Conservation (phyloP, 768 basidiomycete species). For the Leccinum aurantiacum region DNA sequence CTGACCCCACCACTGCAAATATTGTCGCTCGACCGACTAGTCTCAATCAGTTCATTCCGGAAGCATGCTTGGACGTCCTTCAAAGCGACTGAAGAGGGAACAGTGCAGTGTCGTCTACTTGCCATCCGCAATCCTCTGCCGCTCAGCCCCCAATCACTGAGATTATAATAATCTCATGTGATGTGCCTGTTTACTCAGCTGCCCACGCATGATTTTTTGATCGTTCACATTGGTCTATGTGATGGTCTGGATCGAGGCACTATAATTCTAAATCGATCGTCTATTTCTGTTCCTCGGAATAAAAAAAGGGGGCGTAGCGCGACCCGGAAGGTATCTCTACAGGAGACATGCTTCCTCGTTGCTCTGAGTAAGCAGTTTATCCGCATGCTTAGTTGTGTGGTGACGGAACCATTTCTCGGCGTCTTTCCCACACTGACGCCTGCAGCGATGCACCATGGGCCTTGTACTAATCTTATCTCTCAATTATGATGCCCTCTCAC, state of each 20-base stretch:
- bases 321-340: too few species aligned
- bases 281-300: not conserved
- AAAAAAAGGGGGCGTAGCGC: too few species aligned
- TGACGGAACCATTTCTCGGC: not conserved
- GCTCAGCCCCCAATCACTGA: too few species aligned
- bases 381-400: not conserved
- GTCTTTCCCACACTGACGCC: not conserved
- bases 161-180: not conserved
- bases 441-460: not conserved
- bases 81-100: not conserved
- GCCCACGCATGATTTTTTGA: not conserved
- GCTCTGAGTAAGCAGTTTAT: not conserved
- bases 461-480: not conserved
- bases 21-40: not conserved
- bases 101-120: not conserved
- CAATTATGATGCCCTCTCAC: not conserved
- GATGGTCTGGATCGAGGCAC: not conserved
- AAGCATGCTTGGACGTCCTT: not conserved
- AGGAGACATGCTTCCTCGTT: not conserved
- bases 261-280: not conserved
- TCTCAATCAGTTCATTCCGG: not conserved
- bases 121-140: not conserved
- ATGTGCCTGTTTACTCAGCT: not conserved
- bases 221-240: not conserved
- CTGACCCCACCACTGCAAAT: too few species aligned